Conservation (phyloP, 306 rosid genomes). For the Aeschynomene evenia region DNA sequence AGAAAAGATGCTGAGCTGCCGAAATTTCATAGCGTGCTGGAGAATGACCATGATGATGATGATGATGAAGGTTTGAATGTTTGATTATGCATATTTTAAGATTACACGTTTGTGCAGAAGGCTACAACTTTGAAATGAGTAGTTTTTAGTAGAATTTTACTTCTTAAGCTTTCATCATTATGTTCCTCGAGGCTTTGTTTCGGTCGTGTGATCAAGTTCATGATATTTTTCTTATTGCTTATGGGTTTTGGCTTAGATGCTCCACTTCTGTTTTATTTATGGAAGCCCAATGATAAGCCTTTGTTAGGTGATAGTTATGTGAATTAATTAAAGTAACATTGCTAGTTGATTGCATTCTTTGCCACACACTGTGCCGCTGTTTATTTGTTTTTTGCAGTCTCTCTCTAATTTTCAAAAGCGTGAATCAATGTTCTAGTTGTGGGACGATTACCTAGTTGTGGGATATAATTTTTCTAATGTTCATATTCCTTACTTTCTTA, state of each 20-base stretch:
- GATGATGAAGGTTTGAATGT: too few species aligned
- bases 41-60: conserved; percentile 36
- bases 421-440: neutral
- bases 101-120: neutral
- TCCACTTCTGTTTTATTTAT: neutral
- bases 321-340: neutral
- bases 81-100: conserved; percentile 18
- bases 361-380: neutral
- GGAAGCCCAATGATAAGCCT: conserved; percentile 2
- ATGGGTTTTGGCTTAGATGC: neutral
- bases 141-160: neutral
- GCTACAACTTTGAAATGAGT: neutral
- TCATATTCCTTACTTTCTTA: conserved; percentile 18
- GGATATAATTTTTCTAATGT: conserved; percentile 5
- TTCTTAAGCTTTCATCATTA: neutral
- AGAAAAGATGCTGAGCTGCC: conserved; percentile 34
- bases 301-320: neutral
- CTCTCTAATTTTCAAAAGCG: conserved; percentile 1
- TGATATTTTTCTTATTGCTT: neutral
- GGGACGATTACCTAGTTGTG: neutral
- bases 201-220: neutral
- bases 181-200: conserved; percentile 2
- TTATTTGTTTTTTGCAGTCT: conserved; percentile 5
- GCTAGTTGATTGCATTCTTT: neutral
- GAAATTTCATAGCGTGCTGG: conserved; percentile 40